Evolutionary conservation across 108 stramenopile species (phyloP).

Genomic region (Parietichytrium sp.): DNA sequence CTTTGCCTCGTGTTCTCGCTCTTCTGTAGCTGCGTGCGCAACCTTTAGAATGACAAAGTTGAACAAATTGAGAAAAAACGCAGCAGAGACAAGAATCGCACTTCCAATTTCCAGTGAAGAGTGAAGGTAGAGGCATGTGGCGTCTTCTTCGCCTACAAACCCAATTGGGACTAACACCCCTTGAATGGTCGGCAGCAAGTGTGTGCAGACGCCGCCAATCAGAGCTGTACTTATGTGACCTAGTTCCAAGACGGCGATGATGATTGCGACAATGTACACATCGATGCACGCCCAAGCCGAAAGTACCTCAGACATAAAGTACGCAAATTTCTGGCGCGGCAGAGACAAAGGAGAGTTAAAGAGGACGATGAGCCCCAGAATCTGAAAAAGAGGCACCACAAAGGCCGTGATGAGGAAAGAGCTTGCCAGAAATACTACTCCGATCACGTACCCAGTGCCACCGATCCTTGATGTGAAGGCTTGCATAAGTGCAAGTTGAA

Average conservation of each 20-base stretch:
- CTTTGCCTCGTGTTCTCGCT: background rate
- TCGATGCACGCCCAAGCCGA: slow-evolving; percentile 34
- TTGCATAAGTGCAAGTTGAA: background rate
- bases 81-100: background rate
- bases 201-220: background rate
- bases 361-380: background rate
- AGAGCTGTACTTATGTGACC: background rate
- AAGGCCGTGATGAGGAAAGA: background rate
- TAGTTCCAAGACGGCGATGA: background rate
- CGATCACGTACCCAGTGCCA: background rate
- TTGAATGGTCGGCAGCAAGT: background rate
- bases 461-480: background rate
- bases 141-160: background rate
- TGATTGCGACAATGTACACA: slow-evolving; percentile 15
- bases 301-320: background rate
- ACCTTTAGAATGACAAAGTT: background rate
- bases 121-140: slow-evolving; percentile 7
- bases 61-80: background rate
- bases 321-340: background rate
- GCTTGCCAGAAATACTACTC: background rate
- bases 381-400: background rate
- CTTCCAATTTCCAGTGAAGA: background rate
- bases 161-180: background rate
- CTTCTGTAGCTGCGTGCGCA: background rate
- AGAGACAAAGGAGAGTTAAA: background rate